Evolutionary conservation across 75 land plant genomes (phyloP).

Genomic region (Cunninghamia lanceolata): DNA sequence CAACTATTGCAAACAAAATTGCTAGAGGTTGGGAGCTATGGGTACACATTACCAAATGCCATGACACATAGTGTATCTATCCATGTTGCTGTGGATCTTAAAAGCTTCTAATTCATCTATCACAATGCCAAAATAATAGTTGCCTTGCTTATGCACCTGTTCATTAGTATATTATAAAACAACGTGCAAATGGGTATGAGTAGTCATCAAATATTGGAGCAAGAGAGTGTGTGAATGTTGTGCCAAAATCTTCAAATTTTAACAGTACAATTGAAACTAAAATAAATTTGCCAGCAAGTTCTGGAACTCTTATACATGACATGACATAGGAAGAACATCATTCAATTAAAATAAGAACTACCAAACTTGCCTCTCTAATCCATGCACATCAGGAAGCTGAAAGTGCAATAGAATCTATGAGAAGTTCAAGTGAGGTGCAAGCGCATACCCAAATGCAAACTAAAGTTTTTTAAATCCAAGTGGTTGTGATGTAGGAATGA

Average conservation of each 20-base stretch:
- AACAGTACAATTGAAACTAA: constrained; percentile 10
- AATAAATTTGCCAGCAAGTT: constrained; percentile 17
- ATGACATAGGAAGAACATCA: constrained; percentile 30
- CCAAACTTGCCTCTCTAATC: constrained; percentile 36
- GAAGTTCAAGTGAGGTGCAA: not conserved
- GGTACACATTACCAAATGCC: constrained; percentile 57
- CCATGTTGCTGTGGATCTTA: constrained; percentile 61
- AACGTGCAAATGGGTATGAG: not conserved
- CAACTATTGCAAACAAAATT: no score
- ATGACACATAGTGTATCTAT: constrained; percentile 39
- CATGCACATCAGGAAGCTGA: constrained; percentile 15
- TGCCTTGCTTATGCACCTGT: constrained; percentile 94
- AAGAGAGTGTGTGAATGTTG: constrained; percentile 13
- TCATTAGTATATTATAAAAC: constrained; percentile 20
- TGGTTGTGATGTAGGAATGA: constrained; percentile 8
- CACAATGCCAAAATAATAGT: constrained; percentile 35
- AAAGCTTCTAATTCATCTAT: constrained; percentile 51
- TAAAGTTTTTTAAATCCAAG: constrained; percentile 8
- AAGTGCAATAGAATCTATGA: not conserved
- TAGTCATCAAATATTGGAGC: constrained; percentile 3
- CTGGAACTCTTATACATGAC: constrained; percentile 18
- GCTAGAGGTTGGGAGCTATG: constrained; percentile 64
- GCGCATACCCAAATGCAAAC: constrained; percentile 13
- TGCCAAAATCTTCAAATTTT: constrained; percentile 21
- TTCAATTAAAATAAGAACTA: constrained; percentile 60